Percentiles rank a stretch among this genome's conserved stretches.
Conservation (phyloP, 1,284 basidiomycete species). For the Leccinum subatratum region DNA sequence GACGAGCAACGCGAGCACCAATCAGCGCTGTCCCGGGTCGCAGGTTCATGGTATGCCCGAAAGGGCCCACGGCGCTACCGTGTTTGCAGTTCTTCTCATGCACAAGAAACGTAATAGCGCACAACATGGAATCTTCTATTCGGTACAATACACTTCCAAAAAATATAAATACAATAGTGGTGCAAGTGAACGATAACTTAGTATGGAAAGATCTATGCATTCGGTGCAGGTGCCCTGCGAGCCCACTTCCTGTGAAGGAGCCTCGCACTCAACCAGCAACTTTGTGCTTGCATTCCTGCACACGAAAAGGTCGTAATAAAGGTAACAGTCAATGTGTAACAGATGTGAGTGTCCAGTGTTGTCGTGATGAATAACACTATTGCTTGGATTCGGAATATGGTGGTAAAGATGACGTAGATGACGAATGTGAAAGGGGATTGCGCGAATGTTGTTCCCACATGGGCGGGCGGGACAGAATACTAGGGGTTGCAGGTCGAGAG, state of each 20-base stretch:
- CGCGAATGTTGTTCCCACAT: slow-evolving; percentile 23
- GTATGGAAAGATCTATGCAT: neutral
- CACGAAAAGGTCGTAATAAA: slow-evolving; percentile 16
- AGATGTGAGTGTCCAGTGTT: slow-evolving; percentile 17
- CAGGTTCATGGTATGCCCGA: slow-evolving; percentile 10
- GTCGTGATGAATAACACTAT: slow-evolving; percentile 11
- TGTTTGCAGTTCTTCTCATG: too few relatives aligned
- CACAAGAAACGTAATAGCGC: neutral
- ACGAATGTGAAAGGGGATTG: slow-evolving; percentile 26
- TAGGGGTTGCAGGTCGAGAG: slow-evolving; percentile 61
- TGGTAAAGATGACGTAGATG: slow-evolving; percentile 31
- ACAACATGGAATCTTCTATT: neutral
- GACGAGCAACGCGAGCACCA: neutral
- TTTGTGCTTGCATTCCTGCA: slow-evolving; percentile 3
- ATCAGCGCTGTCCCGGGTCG: neutral
- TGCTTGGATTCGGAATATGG: slow-evolving; percentile 30
- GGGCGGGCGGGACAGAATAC: slow-evolving; percentile 21
- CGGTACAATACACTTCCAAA: neutral
- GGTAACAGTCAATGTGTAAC: slow-evolving; percentile 20
- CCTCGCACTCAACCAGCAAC: neutral
- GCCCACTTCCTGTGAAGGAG: neutral
- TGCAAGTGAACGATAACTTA: neutral
- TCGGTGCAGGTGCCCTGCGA: neutral
- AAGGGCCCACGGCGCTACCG: neutral
- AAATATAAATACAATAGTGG: neutral